Conservation (phyloP, 2,329 filamentous ascomycete genomes). For the Colletotrichum orchidophilum region DNA sequence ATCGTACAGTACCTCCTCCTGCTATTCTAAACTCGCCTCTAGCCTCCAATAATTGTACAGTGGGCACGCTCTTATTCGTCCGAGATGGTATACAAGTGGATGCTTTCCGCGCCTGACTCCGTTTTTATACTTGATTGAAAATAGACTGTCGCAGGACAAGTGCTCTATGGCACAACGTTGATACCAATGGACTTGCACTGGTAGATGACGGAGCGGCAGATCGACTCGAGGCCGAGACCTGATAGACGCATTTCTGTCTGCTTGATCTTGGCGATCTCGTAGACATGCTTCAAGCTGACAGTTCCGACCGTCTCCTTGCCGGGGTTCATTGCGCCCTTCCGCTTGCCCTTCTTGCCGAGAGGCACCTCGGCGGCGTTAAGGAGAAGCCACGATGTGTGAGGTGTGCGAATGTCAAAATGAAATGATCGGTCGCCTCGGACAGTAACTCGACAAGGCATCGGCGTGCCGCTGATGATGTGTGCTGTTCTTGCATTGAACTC, state of each 20-base stretch:
- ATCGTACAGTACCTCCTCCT: conserved; percentile 25
- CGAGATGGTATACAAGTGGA: conserved; percentile 31
- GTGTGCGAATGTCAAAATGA: conserved; percentile 91
- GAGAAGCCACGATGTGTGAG: conserved; percentile 91
- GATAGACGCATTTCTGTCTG: conserved; percentile 79
- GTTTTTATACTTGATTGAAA: conserved; percentile 8
- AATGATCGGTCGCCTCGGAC: conserved; percentile 95
- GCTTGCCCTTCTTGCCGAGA: conserved; percentile 76
- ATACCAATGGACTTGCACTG: conserved; percentile 82
- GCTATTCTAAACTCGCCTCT: conserved; percentile 5
- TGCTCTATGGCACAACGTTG: conserved; percentile 67
- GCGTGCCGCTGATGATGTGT: conserved; percentile 83
- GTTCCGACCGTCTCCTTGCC: conserved; percentile 83
- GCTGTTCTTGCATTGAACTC: conserved; percentile 97
- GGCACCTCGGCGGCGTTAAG: conserved; percentile 83
- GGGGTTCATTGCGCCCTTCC: conserved; percentile 80
- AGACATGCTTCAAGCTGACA: conserved; percentile 93
- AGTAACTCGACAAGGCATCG: conserved; percentile 88
- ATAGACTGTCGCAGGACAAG: neutral
- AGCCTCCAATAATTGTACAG: conserved; percentile 23
- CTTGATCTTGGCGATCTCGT: conserved; percentile 98
- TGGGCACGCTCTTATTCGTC: conserved; percentile 8
- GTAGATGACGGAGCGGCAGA: conserved; percentile 79
- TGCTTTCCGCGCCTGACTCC: conserved; percentile 28
- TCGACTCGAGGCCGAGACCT: conserved; percentile 73